phyloP scores from a whole-genome alignment of 2,329 filamentous ascomycete genomes.

The Aurifilum marmelostoma region DNA sequence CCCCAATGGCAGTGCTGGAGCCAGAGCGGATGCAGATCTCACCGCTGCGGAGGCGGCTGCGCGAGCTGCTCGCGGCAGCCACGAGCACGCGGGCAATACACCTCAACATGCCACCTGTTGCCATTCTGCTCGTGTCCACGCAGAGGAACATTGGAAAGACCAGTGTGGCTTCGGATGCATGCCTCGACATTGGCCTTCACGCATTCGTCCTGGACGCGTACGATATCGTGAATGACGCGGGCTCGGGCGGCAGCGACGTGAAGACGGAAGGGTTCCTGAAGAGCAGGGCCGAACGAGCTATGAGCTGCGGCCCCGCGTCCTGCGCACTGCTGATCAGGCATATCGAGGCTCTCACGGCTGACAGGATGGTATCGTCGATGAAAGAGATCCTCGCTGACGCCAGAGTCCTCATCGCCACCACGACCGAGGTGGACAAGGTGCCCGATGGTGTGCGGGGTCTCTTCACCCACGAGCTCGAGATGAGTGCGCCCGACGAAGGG shows the following conservation, averaged over 20 bases:
- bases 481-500: constrained; percentile 87
- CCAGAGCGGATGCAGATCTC: constrained; percentile 56
- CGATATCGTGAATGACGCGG: constrained; percentile 91
- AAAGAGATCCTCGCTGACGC: constrained; percentile 80
- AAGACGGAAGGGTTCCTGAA: constrained; percentile 93
- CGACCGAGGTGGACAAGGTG: constrained; percentile 92
- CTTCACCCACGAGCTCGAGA: constrained; percentile 94
- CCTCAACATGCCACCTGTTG: constrained; percentile 83
- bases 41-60: constrained; percentile 69
- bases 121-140: constrained; percentile 85
- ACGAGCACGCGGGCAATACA: constrained; percentile 87
- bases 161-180: constrained; percentile 75
- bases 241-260: constrained; percentile 83
- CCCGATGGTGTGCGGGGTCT: constrained; percentile 86
- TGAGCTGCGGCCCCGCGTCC: constrained; percentile 82
- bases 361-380: constrained; percentile 84
- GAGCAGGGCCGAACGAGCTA: constrained; percentile 82
- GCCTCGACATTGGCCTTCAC: constrained; percentile 87
- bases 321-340: constrained; percentile 88
- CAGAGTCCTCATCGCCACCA: constrained; percentile 88
- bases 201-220: constrained; percentile 88
- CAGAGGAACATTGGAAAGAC: constrained; percentile 93
- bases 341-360: constrained; percentile 86
- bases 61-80: constrained; percentile 84
- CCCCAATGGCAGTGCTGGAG: constrained; percentile 48